Percentiles rank a stretch among this genome's conserved stretches.
These are phyloP conservation scores for Yarrowia alimentaria DNA, from an alignment of 805 yeast species.

Conservation along the genomic window DNA sequence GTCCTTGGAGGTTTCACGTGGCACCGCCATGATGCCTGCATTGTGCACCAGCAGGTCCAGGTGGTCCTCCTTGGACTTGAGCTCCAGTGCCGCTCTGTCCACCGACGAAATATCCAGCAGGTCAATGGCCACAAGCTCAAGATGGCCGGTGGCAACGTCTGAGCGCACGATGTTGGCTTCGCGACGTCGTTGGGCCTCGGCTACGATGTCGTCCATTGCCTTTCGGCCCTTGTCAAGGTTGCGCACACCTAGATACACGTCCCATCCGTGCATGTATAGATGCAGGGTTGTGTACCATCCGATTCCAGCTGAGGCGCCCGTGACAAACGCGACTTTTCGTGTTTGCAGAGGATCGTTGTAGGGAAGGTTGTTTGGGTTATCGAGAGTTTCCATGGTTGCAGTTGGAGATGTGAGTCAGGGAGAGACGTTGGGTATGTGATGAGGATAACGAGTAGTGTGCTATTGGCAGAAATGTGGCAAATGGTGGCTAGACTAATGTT, in stretches of 20 bases:
- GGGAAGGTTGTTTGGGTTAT: slow-evolving; percentile 54
- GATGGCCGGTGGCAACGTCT: slow-evolving; percentile 28
- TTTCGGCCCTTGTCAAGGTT: slow-evolving; percentile 53
- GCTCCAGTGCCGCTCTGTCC: slow-evolving; percentile 6
- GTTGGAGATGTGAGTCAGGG: neutral
- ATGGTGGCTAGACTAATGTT: neutral
- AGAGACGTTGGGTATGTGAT: neutral
- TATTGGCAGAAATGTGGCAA: too few species aligned
- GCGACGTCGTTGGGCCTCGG: slow-evolving; percentile 50
- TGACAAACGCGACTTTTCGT: slow-evolving; percentile 65
- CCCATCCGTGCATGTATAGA: slow-evolving; percentile 73
- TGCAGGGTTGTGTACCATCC: slow-evolving; percentile 77
- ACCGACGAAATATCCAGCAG: slow-evolving; percentile 14
- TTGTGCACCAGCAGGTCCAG: slow-evolving; percentile 68
- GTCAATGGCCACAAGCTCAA: slow-evolving; percentile 29
- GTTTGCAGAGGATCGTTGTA: slow-evolving; percentile 55
- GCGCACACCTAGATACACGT: slow-evolving; percentile 73
- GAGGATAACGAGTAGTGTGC: too few species aligned
- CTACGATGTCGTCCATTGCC: slow-evolving; percentile 55
- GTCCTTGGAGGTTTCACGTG: slow-evolving; percentile 59
- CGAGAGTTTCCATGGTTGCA: neutral
- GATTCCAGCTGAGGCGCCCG: slow-evolving; percentile 80
- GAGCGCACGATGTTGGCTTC: neutral
- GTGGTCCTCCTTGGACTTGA: neutral
- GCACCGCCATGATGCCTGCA: slow-evolving; percentile 80